Base-by-base conservation (phyloP, 257 asterid species). In the Nyctanthes arbortristis region DNA sequence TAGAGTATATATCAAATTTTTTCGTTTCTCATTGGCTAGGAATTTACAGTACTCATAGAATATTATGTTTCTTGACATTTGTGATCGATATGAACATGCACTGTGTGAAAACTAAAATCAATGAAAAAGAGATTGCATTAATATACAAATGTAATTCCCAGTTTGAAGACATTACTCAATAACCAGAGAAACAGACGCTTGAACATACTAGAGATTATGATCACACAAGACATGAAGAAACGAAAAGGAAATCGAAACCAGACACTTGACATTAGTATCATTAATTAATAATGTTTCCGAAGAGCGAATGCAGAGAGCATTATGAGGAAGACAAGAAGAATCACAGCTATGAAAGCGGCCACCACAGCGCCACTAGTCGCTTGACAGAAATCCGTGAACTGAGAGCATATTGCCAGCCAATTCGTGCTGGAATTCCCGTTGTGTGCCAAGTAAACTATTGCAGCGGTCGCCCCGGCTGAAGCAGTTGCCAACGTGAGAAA, bases 381-480 rank as follows among this genome's bases (percentile, higher is more conserved):
- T 40, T 63, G 54, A 54, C 67, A 63, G 22, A 63, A 63, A 63
- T 63, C 67, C 8, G 8, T 25, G 33, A 63, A 63, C 52, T 63
- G 67, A 1, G 35, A 33, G 36, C 67, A 63, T 25, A 63, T 63
- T 25, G 67, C 67, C n/a, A 63, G 18, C 67, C 67, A 63, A 34
- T 70, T 70, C 9, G 75, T 61, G 30, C 27, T 8, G 10, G 75
- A 60, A 24, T 70, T 70, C 31, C 75, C 75, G 8, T 70, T 70
- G 35, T 70, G 75, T 10, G 75, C 68, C 54, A 70, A 32, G 54
- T 70, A 70, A 14, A 70, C 75, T 31, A 70, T 70, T 43, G 75
- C 75, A 2, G 75, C 35, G 2, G 75, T 37, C 9, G 75, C 27
- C 29, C 61, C 18, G 3, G 37, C 68, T 4, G 75, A 61, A 11